Evolutionary conservation across 768 basidiomycete species (phyloP).

Genomic region (Leucosporidium yakuticum): DNA sequence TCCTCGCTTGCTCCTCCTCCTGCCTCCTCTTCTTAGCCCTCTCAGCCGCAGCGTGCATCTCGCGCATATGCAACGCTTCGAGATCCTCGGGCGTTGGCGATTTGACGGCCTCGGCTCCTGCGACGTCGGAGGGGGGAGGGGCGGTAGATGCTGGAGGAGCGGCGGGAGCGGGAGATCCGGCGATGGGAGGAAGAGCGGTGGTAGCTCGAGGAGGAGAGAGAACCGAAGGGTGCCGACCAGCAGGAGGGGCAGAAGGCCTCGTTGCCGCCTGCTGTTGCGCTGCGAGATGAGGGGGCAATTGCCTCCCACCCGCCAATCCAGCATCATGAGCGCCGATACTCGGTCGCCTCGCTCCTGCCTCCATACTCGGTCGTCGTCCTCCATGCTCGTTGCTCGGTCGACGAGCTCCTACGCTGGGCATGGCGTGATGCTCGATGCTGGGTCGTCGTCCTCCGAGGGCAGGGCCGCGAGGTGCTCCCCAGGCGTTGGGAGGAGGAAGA

Average conservation of each 20-base stretch:
- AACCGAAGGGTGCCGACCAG: not conserved
- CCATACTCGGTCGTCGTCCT: conserved; percentile 1
- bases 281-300: conserved; percentile 56
- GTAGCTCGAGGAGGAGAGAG: not conserved
- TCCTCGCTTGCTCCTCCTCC: conserved; percentile 74
- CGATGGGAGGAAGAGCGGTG: not conserved
- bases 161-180: conserved; percentile 47
- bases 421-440: not conserved
- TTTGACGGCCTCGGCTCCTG: conserved; percentile 3
- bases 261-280: conserved; percentile 27
- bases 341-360: not conserved
- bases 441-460: not conserved
- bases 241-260: conserved; percentile 17
- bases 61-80: conserved; percentile 39
- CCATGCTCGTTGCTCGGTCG: conserved; percentile 1
- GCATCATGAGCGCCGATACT: not conserved
- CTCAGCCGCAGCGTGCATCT: conserved; percentile 77
- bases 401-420: not conserved
- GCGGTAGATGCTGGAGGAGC: conserved; percentile 6
- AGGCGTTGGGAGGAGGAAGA: conserved; percentile 9
- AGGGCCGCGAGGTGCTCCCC: not conserved
- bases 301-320: conserved; percentile 44
- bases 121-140: not conserved
- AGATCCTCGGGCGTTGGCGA: conserved; percentile 29
- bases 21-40: conserved; percentile 71